phyloP scores from a whole-genome alignment of 148 eudicot genomes.

The Nepenthes mirabilis region DNA sequence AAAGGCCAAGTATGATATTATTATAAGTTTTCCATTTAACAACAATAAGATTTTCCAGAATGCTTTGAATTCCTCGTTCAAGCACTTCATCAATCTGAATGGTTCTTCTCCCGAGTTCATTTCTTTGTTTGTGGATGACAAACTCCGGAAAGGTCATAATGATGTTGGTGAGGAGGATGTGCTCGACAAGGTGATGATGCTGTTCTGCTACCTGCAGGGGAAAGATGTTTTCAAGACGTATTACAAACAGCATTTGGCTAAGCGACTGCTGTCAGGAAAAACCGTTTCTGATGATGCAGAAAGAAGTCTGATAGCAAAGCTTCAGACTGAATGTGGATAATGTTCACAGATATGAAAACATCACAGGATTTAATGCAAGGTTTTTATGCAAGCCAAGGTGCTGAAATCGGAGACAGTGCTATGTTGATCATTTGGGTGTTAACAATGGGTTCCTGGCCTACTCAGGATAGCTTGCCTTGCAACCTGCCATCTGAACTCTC shows the following conservation, averaged over 20 bases:
- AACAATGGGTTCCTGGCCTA: conserved; percentile 86
- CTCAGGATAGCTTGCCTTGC: conserved; percentile 63
- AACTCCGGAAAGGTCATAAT: conserved; percentile 62
- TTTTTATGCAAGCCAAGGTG: conserved; percentile 44
- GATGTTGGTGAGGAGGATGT: conserved; percentile 68
- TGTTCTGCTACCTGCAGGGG: conserved; percentile 71
- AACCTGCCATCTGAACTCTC: conserved; percentile 70
- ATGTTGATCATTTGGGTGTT: conserved; percentile 58
- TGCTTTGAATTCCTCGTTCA: conserved; percentile 66
- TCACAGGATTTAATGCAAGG: conserved; percentile 85
- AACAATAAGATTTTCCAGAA: conserved; percentile 71
- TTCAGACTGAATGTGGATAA: conserved; percentile 78
- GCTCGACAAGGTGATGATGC: conserved; percentile 74
- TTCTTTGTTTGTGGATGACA: conserved; percentile 68
- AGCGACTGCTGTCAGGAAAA: conserved; percentile 70
- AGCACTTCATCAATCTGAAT: conserved; percentile 65
- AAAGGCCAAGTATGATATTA: conserved; percentile 66
- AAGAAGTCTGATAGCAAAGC: conserved; percentile 67
- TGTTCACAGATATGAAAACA: conserved; percentile 85
- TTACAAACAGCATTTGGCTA: conserved; percentile 78
- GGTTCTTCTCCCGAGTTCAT: conserved; percentile 63
- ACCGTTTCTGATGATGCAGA: conserved; percentile 77
- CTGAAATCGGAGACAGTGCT: conserved; percentile 48
- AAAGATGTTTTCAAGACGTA: conserved; percentile 78
- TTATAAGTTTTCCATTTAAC: conserved; percentile 46